Evolutionary conservation across 495 filamentous ascomycete species (phyloP).

Genomic region (Aspergillus ellipticus): DNA sequence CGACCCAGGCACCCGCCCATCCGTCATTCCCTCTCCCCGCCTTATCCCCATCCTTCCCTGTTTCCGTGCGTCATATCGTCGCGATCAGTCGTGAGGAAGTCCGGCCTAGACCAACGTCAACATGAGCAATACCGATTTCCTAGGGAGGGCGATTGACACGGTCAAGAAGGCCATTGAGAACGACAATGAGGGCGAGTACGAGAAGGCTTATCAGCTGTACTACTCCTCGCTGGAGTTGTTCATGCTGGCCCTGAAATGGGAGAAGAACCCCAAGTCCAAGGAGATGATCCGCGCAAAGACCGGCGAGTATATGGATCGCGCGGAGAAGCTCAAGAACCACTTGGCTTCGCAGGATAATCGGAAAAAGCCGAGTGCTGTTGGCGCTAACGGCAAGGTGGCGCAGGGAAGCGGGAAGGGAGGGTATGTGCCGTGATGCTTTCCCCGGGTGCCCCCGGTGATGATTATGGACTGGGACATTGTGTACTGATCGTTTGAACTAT

Average conservation of each 20-base stretch:
- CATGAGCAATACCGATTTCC: slow-evolving; percentile 97
- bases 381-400: slow-evolving; percentile 74
- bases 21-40: slow-evolving; percentile 25
- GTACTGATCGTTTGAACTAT: slow-evolving; percentile 5
- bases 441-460: not conserved
- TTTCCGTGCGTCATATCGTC: slow-evolving; percentile 4
- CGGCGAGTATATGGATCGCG: slow-evolving; percentile 95
- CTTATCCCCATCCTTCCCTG: slow-evolving; percentile 21
- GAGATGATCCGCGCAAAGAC: slow-evolving; percentile 94
- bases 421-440: slow-evolving; percentile 37
- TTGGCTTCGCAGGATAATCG: slow-evolving; percentile 69
- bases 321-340: slow-evolving; percentile 93
- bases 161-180: slow-evolving; percentile 96
- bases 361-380: slow-evolving; percentile 77
- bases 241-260: slow-evolving; percentile 96
- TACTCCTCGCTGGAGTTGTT: slow-evolving; percentile 91
- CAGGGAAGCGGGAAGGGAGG: slow-evolving; percentile 65
- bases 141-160: slow-evolving; percentile 88
- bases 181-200: slow-evolving; percentile 93
- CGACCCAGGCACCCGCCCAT: slow-evolving; percentile 15
- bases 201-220: slow-evolving; percentile 92
- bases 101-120: slow-evolving; percentile 15
- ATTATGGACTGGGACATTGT: not conserved
- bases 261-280: slow-evolving; percentile 94
- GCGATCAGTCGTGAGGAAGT: not conserved